Base-by-base conservation (phyloP, 108 stramenopile species). In the Stephanodiscus minutulus region DNA sequence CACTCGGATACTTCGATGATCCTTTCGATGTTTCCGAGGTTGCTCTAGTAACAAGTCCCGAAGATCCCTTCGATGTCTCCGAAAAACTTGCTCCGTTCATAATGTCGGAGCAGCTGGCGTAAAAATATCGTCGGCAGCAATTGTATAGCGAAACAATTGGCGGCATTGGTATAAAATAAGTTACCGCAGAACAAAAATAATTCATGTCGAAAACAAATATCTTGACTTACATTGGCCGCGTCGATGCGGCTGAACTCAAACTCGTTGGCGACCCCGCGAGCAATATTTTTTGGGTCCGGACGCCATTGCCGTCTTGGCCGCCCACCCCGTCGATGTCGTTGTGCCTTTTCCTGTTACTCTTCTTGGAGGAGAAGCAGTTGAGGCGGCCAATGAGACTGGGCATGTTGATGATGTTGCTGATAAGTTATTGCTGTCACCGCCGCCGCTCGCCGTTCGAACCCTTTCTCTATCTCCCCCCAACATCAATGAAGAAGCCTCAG, bases 391-490 rank as follows among this genome's bases (percentile, higher is more conserved):
- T 5, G 18, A 60, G 17, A 60, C 36, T 8, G 0, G 59, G 59
- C 59, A 60, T 60, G 29, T 58, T 33, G 57, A 58, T 57, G 54
- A 55, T 55, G n/a, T n/a, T n/a, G n/a, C n/a, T n/a, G n/a, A n/a
- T n/a, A n/a, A n/a, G n/a, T n/a, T n/a, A n/a, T n/a, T n/a, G n/a
- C n/a, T n/a, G n/a, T n/a, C n/a, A n/a, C n/a, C n/a, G n/a, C n/a
- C n/a, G n/a, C n/a, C n/a, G n/a, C n/a, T n/a, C n/a, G n/a, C n/a
- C n/a, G n/a, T n/a, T n/a, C n/a, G n/a, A n/a, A n/a, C n/a, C n/a
- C n/a, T n/a, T n/a, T n/a, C n/a, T n/a, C n/a, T n/a, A n/a, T n/a
- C n/a, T n/a, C n/a, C n/a, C n/a, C n/a, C n/a, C n/a, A n/a, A n/a
- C n/a, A n/a, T n/a, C n/a, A n/a, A n/a, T n/a, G n/a, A n/a, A n/a